Base-by-base conservation (phyloP, 2,329 filamentous ascomycete species). In the Microcyclospora tardicrescens region DNA sequence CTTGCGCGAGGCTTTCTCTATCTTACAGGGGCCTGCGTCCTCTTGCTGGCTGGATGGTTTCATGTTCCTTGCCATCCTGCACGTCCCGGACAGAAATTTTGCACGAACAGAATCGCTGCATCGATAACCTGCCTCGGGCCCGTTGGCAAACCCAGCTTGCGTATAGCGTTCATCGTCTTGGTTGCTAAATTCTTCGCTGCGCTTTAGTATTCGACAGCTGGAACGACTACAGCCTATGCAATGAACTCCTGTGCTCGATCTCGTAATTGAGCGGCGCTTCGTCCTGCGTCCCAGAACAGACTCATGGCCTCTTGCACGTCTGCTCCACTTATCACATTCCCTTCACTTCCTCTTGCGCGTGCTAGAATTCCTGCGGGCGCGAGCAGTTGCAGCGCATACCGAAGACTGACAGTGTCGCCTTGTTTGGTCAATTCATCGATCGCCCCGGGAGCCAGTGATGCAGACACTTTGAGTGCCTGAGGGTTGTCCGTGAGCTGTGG, bases 341-440 rank as follows among this genome's bases (percentile, higher is more conserved):
- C 52, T 34, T 58, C 51, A 16, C 51, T 57, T 11, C 65, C 64
- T 27, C 60, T 58, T 12, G 91, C 84, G 58, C 84, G 81, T 43
- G 89, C 85, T 54, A 96, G 73, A 62, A 96, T 93, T 62, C 83
- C 89, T 37, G 86, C 81, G 2, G 87, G 87, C 16, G 86, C 84
- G 52, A 98, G 70, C 50, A 98, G 66, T 65, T 96, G 91, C 58
- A 98, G 68, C 50, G 87, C 89, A 66, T 98, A 98, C 50, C 91
- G 72, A 64, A 98, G 63, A 60, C 84, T 93, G 57, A 95, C 86
- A 52, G 80, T 81, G 54, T 84, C 84, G 49, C 91, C 91, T 52
- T 93, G 80, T 55, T 83, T 76, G 32, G 85, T 76, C 53, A 98
- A 77, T 66, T 84, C 91, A 52, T 91, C 81, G 43, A 96, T 72